phyloP scores from a whole-genome alignment of 208 protist species.

The Trypanosoma platydactyli region DNA sequence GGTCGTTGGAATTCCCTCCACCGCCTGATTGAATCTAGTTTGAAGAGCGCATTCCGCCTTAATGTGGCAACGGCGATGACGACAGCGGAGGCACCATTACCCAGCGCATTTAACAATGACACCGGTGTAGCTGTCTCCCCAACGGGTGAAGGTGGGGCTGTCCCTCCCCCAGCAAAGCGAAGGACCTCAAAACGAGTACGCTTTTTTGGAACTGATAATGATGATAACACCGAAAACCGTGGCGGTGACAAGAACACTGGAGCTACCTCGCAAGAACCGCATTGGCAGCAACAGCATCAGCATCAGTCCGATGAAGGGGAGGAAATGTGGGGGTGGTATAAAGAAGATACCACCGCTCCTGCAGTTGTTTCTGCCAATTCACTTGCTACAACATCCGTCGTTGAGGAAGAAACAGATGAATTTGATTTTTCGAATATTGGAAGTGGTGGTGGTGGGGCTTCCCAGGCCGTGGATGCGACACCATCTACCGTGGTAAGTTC shows the following conservation, averaged over 20 bases:
- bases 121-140: too few relatives aligned
- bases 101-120: background rate
- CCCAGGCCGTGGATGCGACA: background rate
- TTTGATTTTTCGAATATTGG: constrained; percentile 32
- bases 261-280: background rate
- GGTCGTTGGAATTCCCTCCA: constrained; percentile 83
- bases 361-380: background rate
- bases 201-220: constrained; percentile 53
- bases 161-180: background rate
- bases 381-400: background rate
- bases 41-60: constrained; percentile 69
- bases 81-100: background rate
- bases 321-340: too few relatives aligned
- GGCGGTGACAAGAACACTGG: constrained; percentile 1
- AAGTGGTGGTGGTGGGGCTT: background rate
- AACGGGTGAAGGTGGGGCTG: constrained; percentile 6
- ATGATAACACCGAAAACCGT: constrained; percentile 21
- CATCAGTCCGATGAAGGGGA: background rate
- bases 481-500: constrained; percentile 24
- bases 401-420: constrained; percentile 20
- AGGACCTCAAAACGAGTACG: constrained; percentile 62
- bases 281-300: background rate
- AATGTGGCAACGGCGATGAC: background rate
- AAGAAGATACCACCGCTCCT: background rate
- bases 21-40: constrained; percentile 75